Evolutionary conservation across 2,329 filamentous ascomycete species (phyloP).

Genomic region (Aaosphaeria arxii): DNA sequence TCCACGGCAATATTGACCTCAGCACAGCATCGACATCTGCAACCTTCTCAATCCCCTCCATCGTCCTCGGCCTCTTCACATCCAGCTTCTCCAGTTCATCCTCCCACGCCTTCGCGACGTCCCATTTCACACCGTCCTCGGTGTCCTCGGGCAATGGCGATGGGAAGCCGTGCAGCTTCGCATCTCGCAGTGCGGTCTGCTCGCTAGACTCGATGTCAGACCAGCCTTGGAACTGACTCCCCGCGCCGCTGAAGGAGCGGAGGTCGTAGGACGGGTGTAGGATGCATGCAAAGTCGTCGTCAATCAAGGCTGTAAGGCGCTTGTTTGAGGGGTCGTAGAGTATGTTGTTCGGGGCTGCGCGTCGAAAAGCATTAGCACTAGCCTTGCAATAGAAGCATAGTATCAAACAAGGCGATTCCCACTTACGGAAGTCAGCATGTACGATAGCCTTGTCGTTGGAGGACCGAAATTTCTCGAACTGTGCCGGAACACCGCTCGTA

Average conservation of each 20-base stretch:
- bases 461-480: not conserved
- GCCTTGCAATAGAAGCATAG: no score
- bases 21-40: constrained; percentile 19
- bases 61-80: constrained; percentile 16
- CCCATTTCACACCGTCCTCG: constrained; percentile 15
- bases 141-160: constrained; percentile 4
- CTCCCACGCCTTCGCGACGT: constrained; percentile 17
- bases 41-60: constrained; percentile 19
- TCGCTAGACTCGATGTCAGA: constrained; percentile 22
- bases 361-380: no score
- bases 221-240: constrained; percentile 28
- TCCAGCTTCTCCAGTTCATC: constrained; percentile 15
- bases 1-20: constrained; percentile 8
- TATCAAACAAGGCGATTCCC: no score
- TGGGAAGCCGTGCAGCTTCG: constrained; percentile 23
- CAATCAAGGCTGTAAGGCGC: not conserved
- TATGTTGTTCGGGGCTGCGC: not conserved
- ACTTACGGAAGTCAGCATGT: not conserved
- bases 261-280: not conserved
- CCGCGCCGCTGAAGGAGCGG: constrained; percentile 8
- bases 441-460: not conserved
- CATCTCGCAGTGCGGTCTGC: constrained; percentile 15
- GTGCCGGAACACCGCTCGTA: not conserved
- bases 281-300: not conserved
- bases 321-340: not conserved